A percentile compares a stretch with the other conserved stretches of the same genome.
Conservation (phyloP, 2,329 filamentous ascomycete species). For the Ophiostoma sp. region DNA sequence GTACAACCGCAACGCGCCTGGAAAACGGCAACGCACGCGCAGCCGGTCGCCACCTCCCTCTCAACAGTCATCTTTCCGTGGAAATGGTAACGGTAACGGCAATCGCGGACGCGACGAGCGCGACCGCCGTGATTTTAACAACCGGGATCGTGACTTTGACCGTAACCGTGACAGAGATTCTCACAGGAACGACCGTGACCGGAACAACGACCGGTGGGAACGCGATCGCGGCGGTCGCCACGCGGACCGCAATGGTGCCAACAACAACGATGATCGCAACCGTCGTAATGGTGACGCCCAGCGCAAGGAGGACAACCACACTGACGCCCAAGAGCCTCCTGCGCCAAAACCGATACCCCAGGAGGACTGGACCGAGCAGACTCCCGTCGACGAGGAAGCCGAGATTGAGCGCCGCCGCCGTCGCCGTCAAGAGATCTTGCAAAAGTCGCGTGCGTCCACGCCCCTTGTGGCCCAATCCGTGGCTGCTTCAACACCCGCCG, state of each 20-base stretch:
- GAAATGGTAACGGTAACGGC: constrained; percentile 44
- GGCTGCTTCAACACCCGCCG: constrained; percentile 53
- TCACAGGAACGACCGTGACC: constrained; percentile 35
- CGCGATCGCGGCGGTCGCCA: not conserved
- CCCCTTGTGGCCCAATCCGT: constrained; percentile 75
- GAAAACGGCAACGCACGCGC: constrained; percentile 58
- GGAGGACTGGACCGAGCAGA: constrained; percentile 53
- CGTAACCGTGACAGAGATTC: constrained; percentile 37
- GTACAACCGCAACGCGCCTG: constrained; percentile 34
- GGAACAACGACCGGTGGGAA: constrained; percentile 32
- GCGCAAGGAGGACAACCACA: not conserved
- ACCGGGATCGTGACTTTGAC: constrained; percentile 35
- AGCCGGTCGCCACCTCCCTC: constrained; percentile 49
- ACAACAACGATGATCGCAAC: not conserved
- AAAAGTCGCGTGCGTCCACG: constrained; percentile 74
- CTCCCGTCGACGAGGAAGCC: constrained; percentile 75
- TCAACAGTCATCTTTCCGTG: constrained; percentile 10
- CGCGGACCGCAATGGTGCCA: not conserved
- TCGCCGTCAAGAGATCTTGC: constrained; percentile 79
- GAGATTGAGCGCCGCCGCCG: constrained; percentile 83
- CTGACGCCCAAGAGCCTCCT: not conserved
- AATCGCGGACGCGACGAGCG: constrained; percentile 28
- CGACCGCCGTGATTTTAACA: constrained; percentile 35
- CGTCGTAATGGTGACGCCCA: not conserved
- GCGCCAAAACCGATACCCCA: constrained; percentile 31